phyloP scores from a whole-genome alignment of 192 early-diverging fungal species.

The Globomyces pollinis-pini region DNA sequence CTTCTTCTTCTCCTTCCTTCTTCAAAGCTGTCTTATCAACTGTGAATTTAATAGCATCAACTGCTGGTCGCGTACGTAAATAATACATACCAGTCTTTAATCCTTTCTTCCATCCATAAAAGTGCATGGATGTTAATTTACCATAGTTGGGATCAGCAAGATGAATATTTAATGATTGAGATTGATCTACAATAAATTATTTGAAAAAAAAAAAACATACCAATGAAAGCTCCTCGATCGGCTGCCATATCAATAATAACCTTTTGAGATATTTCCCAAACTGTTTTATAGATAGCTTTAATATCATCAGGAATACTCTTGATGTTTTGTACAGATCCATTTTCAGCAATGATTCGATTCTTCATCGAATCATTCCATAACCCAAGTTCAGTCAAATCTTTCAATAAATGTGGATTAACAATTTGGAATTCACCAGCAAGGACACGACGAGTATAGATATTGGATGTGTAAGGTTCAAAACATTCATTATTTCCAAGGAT shows the following conservation, averaged over 20 bases:
- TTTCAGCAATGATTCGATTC: slow-evolving; percentile 87
- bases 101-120: slow-evolving; percentile 96
- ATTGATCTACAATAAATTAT: slow-evolving; percentile 60
- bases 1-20: slow-evolving; percentile 44
- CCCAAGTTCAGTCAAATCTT: slow-evolving; percentile 85
- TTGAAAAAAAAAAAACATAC: slow-evolving; percentile 14
- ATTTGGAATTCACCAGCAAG: slow-evolving; percentile 97
- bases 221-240: slow-evolving; percentile 92
- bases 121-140: slow-evolving; percentile 95
- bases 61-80: slow-evolving; percentile 89
- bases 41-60: slow-evolving; percentile 97
- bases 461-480: slow-evolving; percentile 74
- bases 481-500: slow-evolving; percentile 98
- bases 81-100: slow-evolving; percentile 99
- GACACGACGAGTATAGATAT: slow-evolving; percentile 95
- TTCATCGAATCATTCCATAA: slow-evolving; percentile 93
- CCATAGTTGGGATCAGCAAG: slow-evolving; percentile 89
- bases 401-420: slow-evolving; percentile 92
- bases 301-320: slow-evolving; percentile 71
- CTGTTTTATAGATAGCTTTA: slow-evolving; percentile 95
- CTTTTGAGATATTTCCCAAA: slow-evolving; percentile 89
- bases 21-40: slow-evolving; percentile 70
- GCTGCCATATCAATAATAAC: slow-evolving; percentile 94
- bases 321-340: slow-evolving; percentile 79
- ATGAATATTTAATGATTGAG: slow-evolving; percentile 92